Evolutionary conservation across 441 rosid species (phyloP).

Genomic region (Populus hybrid): DNA sequence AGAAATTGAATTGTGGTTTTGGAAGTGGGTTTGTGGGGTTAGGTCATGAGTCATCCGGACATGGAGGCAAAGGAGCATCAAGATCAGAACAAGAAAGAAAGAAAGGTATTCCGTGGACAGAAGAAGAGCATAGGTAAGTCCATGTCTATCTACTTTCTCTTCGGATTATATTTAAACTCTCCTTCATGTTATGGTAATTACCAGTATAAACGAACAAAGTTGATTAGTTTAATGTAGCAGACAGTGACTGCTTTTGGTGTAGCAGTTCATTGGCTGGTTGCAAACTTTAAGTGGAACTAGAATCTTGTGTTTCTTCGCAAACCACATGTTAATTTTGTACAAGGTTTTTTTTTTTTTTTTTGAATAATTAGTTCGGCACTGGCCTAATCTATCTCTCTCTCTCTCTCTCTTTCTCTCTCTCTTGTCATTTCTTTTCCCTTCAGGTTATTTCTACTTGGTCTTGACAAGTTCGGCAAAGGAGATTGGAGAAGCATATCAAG

Average conservation of each 20-base stretch:
- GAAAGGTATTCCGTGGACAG: conserved; percentile 96
- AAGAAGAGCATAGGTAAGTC: conserved; percentile 89
- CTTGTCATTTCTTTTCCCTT: background rate
- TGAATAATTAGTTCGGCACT: no score
- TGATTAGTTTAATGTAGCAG: no score
- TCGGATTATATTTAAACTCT: background rate
- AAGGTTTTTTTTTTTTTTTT: no score
- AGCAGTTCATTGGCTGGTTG: background rate
- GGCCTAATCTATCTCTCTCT: background rate
- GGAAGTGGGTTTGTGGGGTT: conserved; percentile 46
- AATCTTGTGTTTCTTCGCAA: background rate
- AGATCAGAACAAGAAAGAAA: conserved; percentile 88
- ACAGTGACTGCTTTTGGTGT: no score
- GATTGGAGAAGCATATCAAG: no score
- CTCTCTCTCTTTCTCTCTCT: no score
- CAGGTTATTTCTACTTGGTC: conserved; percentile 89
- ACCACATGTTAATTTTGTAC: background rate
- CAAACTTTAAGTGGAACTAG: no score
- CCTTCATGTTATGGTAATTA: no score
- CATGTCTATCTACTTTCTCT: background rate
- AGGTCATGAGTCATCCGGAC: conserved; percentile 47
- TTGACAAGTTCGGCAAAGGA: conserved; percentile 96
- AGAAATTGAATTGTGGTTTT: conserved; percentile 44
- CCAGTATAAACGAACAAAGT: no score
- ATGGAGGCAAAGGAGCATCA: conserved; percentile 58